Evolutionary conservation across 164 flowering plant genomes (phyloP), one percentile per base, ranked within the genome.

Genomic region (Nymphaea colorata): DNA sequence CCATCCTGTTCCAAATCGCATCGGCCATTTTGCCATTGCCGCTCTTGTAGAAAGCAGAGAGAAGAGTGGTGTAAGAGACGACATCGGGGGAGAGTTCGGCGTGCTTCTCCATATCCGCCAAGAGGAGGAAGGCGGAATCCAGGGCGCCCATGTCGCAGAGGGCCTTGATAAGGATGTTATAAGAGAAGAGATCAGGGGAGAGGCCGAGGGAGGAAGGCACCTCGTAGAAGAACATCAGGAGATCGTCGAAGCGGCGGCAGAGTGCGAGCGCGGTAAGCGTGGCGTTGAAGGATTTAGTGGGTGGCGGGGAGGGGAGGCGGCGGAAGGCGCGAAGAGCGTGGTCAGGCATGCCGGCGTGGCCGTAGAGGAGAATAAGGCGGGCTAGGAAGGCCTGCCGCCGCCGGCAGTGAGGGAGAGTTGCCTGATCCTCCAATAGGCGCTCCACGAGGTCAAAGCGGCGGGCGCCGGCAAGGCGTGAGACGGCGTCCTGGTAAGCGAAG

Each of bases 1-100:
- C 77, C 96, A 90, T 90, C 43, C 80, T 82, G 76, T 85, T 88
- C 96, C 96, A 90, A 76, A 90, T 65, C 1, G 91, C 91, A 73
- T 88, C 82, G 3, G 78, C 90, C 69, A 86, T 73, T 71, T 73
- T 79, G 16, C 69, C 75, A n/a, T 75, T 62, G 18, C 72, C 70
- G 10, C 65, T 59, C 79, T 74, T 79, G 68, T 88, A 90, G 70
- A 76, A 79, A 6, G 87, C 85, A 0, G 86, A 79, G 16, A 90
- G 76, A 60, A 90, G 85, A 3, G 93, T 86, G 0, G 88, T 90
- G 59, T 83, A 90, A 2, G 96, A 84, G 65, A 86, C 64, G 16
- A 88, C 90, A 79, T 87, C 91, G 12, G 96, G 87, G 44, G n/a
- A 66, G 41, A 82, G 65, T 43, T 86, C 86, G 36, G 66, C 18